These are phyloP conservation scores for Lactarius hatsudake DNA, from an alignment of 768 basidiomycete species.

Conservation along the genomic window DNA sequence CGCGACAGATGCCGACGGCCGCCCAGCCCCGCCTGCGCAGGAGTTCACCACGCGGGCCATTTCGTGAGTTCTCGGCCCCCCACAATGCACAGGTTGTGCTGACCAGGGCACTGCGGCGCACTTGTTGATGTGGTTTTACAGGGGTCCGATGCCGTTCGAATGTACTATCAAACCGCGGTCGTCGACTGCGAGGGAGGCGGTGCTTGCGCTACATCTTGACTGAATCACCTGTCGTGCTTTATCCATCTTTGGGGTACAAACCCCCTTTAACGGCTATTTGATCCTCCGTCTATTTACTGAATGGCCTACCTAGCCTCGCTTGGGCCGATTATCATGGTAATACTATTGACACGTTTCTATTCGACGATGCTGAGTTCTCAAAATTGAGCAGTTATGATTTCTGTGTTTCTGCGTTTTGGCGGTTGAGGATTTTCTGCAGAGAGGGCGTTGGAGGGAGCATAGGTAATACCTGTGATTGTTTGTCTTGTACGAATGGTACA, in stretches of 20 bases:
- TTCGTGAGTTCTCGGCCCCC: constrained; percentile 3
- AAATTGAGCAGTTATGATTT: not conserved
- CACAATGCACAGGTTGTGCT: not conserved
- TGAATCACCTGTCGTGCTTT: not conserved
- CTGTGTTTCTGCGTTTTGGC: not conserved
- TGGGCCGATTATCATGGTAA: too few species aligned
- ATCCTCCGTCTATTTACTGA: not conserved
- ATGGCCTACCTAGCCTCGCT: not conserved
- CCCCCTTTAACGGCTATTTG: not conserved
- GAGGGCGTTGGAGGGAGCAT: too few species aligned
- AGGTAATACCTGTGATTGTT: too few species aligned
- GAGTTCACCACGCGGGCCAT: not conserved
- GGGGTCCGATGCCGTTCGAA: constrained; percentile 18
- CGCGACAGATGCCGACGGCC: constrained; percentile 10
- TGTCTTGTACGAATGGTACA: too few species aligned
- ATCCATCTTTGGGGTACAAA: not conserved
- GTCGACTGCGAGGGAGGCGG: constrained; percentile 1
- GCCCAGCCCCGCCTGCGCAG: constrained; percentile 1
- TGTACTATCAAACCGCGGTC: constrained; percentile 17
- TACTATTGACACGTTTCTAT: not conserved
- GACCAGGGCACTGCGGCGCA: not conserved
- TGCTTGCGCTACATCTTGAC: constrained; percentile 9
- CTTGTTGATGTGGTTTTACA: not conserved
- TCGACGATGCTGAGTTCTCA: not conserved
- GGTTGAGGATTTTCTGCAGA: too few species aligned